Evolutionary conservation across 2,329 filamentous ascomycete species (phyloP).

Genomic region (Fusarium pininemorale): DNA sequence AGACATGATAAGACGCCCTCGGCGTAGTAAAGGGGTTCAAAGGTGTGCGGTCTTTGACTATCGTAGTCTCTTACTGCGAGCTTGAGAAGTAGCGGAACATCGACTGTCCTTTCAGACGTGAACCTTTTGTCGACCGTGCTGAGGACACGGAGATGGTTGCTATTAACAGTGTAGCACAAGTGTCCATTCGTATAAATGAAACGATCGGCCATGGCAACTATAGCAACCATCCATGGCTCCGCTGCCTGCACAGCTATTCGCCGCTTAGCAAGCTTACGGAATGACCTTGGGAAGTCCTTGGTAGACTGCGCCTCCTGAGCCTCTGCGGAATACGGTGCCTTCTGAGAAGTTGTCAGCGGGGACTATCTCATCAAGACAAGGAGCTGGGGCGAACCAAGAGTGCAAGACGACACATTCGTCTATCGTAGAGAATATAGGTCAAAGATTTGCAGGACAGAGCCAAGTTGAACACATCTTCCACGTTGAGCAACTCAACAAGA

Average conservation of each 20-base stretch:
- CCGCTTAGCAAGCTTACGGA: constrained; percentile 70
- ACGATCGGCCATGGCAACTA: constrained; percentile 67
- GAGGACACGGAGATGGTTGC: constrained; percentile 62
- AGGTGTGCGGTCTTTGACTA: constrained; percentile 52
- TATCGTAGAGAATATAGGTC: constrained; percentile 59
- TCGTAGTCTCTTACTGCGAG: constrained; percentile 49
- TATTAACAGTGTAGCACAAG: constrained; percentile 68
- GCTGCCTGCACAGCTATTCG: constrained; percentile 68
- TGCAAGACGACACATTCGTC: constrained; percentile 64
- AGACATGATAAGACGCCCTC: constrained; percentile 66
- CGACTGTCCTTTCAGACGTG: constrained; percentile 63
- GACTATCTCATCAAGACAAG: neutral
- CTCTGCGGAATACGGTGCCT: constrained; percentile 36
- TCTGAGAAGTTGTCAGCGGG: constrained; percentile 35
- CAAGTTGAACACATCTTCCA: constrained; percentile 67
- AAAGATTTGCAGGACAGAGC: constrained; percentile 63
- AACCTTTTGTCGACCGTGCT: constrained; percentile 60
- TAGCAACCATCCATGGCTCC: constrained; percentile 67
- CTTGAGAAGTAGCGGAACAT: constrained; percentile 56
- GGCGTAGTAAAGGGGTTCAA: constrained; percentile 66
- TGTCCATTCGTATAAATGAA: constrained; percentile 72
- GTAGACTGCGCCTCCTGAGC: constrained; percentile 30
- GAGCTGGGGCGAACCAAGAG: constrained; percentile 60
- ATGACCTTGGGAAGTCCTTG: constrained; percentile 32
- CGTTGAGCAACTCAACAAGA: constrained; percentile 62